phyloP scores from a whole-genome alignment of 140 eudicot genomes.

The Bidens hawaiensis region DNA sequence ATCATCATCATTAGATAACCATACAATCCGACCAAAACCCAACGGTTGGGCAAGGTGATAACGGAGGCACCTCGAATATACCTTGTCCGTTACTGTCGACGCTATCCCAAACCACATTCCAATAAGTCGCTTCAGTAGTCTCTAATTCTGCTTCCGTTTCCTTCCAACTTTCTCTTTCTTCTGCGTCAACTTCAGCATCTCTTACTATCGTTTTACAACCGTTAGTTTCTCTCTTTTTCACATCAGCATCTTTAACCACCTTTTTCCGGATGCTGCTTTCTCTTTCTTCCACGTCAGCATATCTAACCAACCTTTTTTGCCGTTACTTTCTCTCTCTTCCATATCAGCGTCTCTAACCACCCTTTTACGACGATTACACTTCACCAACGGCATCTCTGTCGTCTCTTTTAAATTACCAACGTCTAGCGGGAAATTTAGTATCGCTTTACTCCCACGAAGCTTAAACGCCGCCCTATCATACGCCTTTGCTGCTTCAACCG shows the following conservation, averaged over 20 bases:
- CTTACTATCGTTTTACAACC: too few relatives aligned
- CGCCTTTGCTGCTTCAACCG: conserved; percentile 61
- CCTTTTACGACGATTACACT: conserved; percentile 31
- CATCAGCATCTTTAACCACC: too few relatives aligned
- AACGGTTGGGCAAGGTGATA: conserved; percentile 33
- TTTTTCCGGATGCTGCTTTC: too few relatives aligned
- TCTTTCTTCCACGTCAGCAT: too few relatives aligned
- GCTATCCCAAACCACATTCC: conserved; percentile 39
- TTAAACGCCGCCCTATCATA: conserved; percentile 64
- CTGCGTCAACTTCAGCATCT: too few relatives aligned
- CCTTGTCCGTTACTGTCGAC: conserved; percentile 32
- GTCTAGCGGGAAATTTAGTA: conserved; percentile 56
- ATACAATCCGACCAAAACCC: too few relatives aligned
- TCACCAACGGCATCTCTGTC: conserved; percentile 29
- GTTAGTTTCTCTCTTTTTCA: too few relatives aligned
- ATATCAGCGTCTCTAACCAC: conserved; percentile 13
- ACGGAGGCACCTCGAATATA: conserved; percentile 43
- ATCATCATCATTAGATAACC: too few relatives aligned
- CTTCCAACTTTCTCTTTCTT: too few relatives aligned
- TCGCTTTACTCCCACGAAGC: conserved; percentile 56
- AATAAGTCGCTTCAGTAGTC: conserved; percentile 34
- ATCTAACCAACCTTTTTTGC: too few relatives aligned
- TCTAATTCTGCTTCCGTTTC: conserved; percentile 5
- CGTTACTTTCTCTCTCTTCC: conserved; percentile 21
- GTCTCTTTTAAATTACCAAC: conserved; percentile 28